Percentiles rank a stretch among this genome's conserved stretches.
Evolutionary conservation across 352 stramenopile genomes (phyloP).

Genomic region (Globisporangium canariense): DNA sequence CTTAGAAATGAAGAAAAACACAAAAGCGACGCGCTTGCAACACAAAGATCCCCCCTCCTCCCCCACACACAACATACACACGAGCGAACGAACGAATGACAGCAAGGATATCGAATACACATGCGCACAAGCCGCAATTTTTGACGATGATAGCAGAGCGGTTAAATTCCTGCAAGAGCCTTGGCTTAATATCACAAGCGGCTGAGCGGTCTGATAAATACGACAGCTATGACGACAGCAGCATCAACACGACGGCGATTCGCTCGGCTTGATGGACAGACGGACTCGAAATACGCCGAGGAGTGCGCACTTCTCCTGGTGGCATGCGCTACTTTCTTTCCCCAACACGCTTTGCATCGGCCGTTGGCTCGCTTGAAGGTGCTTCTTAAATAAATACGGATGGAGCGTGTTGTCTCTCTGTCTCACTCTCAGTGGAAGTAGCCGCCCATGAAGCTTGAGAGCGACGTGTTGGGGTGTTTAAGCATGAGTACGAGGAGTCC

Average conservation of each 20-base stretch:
- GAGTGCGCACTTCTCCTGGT: no score
- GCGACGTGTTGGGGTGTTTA: constrained; percentile 27
- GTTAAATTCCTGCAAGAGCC: no score
- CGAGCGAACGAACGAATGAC: constrained; percentile 22
- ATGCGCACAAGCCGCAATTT: no score
- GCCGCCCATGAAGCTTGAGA: constrained; percentile 27
- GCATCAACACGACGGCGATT: no score
- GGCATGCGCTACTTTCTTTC: not conserved
- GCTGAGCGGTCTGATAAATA: no score
- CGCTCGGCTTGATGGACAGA: no score
- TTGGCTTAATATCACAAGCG: no score
- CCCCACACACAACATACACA: constrained; percentile 16
- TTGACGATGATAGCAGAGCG: no score
- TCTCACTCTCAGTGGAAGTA: constrained; percentile 6
- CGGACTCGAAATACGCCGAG: no score
- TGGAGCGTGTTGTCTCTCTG: not conserved
- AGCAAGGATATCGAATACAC: no score
- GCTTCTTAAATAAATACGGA: constrained; percentile 20
- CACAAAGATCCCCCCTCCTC: not conserved
- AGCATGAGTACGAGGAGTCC: constrained; percentile 36
- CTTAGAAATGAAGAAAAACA: constrained; percentile 14
- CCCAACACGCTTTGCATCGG: not conserved
- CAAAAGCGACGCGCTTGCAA: not conserved
- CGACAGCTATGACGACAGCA: no score
- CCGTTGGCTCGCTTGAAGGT: not conserved